Evolutionary conservation across 306 rosid species (phyloP).

Genomic region (Rosa persica): DNA sequence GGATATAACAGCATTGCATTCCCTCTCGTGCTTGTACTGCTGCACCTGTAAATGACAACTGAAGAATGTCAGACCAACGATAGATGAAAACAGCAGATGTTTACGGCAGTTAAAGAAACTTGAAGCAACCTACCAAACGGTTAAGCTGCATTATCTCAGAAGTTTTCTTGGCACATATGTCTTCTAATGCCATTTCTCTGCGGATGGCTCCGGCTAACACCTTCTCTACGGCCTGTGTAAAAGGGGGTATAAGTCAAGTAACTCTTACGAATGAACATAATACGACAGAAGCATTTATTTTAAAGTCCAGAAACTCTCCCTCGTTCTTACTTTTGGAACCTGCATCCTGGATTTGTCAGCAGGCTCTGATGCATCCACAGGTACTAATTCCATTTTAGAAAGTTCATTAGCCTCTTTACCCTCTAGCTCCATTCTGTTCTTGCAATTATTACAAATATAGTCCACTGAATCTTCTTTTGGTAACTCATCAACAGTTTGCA

Average conservation of each 20-base stretch:
- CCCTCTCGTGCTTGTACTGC: slow-evolving; percentile 91
- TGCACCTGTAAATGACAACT: slow-evolving; percentile 61
- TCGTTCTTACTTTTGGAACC: slow-evolving; percentile 72
- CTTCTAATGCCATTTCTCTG: slow-evolving; percentile 98
- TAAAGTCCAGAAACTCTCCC: slow-evolving; percentile 29
- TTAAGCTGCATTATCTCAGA: slow-evolving; percentile 82
- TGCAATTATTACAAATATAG: slow-evolving; percentile 66
- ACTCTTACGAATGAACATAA: slow-evolving; percentile 15
- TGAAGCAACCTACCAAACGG: slow-evolving; percentile 69
- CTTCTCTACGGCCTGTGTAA: slow-evolving; percentile 75
- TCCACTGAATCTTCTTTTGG: slow-evolving; percentile 43
- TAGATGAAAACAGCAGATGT: slow-evolving; percentile 17
- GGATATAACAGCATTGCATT: slow-evolving; percentile 80
- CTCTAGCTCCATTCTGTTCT: slow-evolving; percentile 57
- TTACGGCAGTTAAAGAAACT: slow-evolving; percentile 15
- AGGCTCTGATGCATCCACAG: slow-evolving; percentile 59
- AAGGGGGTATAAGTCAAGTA: slow-evolving; percentile 3
- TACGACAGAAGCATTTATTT: slow-evolving; percentile 12
- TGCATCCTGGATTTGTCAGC: slow-evolving; percentile 70
- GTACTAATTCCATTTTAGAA: slow-evolving; percentile 70
- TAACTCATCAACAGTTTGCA: slow-evolving; percentile 63
- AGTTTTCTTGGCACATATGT: slow-evolving; percentile 77
- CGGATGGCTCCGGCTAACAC: slow-evolving; percentile 94
- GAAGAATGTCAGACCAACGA: slow-evolving; percentile 34
- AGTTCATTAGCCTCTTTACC: slow-evolving; percentile 43